phyloP scores from a whole-genome alignment of 139 green algal genomes.

The Yamagishiella unicocca region DNA sequence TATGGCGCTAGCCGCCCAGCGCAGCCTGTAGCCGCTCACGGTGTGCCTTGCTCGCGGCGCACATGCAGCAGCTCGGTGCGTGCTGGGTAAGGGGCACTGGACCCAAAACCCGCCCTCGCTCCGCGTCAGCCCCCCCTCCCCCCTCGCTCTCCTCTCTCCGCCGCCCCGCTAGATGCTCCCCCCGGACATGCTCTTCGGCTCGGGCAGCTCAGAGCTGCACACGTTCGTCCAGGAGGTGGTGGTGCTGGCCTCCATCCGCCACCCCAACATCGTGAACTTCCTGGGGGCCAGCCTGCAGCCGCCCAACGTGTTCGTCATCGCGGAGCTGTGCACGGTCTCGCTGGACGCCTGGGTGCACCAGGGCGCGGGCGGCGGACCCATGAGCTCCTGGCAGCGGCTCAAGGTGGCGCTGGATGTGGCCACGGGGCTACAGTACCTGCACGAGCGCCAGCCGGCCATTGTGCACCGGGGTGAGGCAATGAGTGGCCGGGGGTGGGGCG shows the following conservation, averaged over 20 bases:
- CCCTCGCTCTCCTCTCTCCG: neutral
- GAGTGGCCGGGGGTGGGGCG: neutral
- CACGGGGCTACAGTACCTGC: slow-evolving; percentile 36
- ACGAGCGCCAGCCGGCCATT: neutral
- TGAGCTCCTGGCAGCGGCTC: neutral
- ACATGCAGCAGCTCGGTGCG: too few species aligned
- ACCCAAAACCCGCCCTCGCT: neutral
- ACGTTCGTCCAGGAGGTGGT: slow-evolving; percentile 53
- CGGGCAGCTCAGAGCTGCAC: slow-evolving; percentile 12
- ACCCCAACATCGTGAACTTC: slow-evolving; percentile 69
- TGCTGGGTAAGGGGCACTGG: too few species aligned
- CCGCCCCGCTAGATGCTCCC: slow-evolving; percentile 7
- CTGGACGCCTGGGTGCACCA: slow-evolving; percentile 28
- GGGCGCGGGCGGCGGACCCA: too few species aligned
- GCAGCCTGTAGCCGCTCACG: too few species aligned
- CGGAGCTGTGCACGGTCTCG: slow-evolving; percentile 34
- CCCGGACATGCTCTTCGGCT: slow-evolving; percentile 11
- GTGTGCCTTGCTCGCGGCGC: too few species aligned
- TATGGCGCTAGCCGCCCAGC: too few species aligned
- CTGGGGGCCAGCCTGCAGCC: slow-evolving; percentile 45
- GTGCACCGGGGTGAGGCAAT: slow-evolving; percentile 24
- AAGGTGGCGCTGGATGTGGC: slow-evolving; percentile 32
- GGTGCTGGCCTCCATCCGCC: slow-evolving; percentile 59
- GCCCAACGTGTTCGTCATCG: slow-evolving; percentile 51
- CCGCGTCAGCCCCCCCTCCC: neutral